Evolutionary conservation across 495 filamentous ascomycete genomes (phyloP).

Genomic region (Neurospora sp.): DNA sequence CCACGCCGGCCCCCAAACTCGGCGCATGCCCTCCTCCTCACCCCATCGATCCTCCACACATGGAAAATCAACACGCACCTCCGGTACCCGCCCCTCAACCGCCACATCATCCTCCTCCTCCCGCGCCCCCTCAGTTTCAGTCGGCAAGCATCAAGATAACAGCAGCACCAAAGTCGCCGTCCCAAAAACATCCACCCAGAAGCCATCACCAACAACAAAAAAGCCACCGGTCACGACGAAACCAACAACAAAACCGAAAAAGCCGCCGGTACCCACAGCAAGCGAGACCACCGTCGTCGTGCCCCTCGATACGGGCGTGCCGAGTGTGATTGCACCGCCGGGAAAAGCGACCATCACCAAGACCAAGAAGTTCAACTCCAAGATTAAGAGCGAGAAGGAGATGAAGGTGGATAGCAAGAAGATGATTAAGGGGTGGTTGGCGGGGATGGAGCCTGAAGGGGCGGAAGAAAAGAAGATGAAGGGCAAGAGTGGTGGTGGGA

Average conservation of each 20-base stretch:
- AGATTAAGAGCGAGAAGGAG: constrained; percentile 16
- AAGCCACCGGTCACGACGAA: neutral
- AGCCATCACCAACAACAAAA: neutral
- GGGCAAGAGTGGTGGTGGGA: neutral
- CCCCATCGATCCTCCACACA: neutral
- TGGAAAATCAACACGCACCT: neutral
- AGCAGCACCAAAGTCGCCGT: neutral
- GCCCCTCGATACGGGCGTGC: neutral
- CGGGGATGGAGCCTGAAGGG: constrained; percentile 4
- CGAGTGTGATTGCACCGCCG: neutral
- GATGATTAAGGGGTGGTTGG: constrained; percentile 15
- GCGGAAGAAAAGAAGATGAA: neutral
- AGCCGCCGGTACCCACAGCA: neutral
- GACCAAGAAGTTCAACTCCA: constrained; percentile 11
- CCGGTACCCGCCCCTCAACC: neutral
- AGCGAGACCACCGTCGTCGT: neutral
- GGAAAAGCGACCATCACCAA: neutral
- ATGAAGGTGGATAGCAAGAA: constrained; percentile 13
- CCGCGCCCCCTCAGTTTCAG: neutral
- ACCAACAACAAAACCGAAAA: neutral
- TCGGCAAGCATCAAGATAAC: neutral
- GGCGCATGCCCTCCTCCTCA: neutral
- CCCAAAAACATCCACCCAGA: neutral
- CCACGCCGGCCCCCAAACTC: neutral
- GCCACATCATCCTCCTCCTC: neutral